Base-by-base conservation (phyloP, 768 basidiomycete genomes). In the Botryobasidium botryosum region DNA sequence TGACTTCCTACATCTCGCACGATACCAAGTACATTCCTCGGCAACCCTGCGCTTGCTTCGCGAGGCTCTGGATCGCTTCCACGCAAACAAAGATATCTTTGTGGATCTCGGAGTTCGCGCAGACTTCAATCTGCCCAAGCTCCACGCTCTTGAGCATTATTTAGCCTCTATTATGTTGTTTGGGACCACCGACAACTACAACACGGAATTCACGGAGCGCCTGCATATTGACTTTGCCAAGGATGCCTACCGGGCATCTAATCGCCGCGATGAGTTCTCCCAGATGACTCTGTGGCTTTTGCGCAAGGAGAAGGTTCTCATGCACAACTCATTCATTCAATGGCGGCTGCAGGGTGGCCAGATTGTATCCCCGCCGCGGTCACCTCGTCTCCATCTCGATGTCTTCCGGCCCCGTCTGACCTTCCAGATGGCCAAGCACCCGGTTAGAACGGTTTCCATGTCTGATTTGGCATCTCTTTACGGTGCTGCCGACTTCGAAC, bases 101-200 rank as follows among this genome's bases (percentile, higher is more conserved):
- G 38, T 65, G 24, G 51, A 56, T n/a, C 50, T 63, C 3, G 59
- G 58, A 1, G 56, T 62, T 17, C 58, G 60, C 0, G 56, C 6
- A 4, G 46, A 57, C 38, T 67, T 66, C 52, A 65, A 68, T 37
- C 53, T 69, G 13, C 65, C 65, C 0, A 70, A 70, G 48, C 48
- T 70, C 1, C 67, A 68, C 45, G 58, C 51, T 13, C 48, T 59
- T 1, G 33, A 23, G 1, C 69, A 69, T 46, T 68, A 66, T 49
- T 10, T 48, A 1, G 8, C 44, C 1, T 29, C 45, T 5, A 68
- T 68, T 49, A 37, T 51, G 23, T 37, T 44, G 3, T 53, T 55
- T 29, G 68, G 69, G 2, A 56, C 62, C 1, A 52, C 60, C 1
- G 64, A 68, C 45, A 64, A 64, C 47, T 66, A 55, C 50, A 62